Evolutionary conservation across 83 land plant genomes (phyloP), one percentile per base, ranked within the genome.

Genomic region (Picea abies): DNA sequence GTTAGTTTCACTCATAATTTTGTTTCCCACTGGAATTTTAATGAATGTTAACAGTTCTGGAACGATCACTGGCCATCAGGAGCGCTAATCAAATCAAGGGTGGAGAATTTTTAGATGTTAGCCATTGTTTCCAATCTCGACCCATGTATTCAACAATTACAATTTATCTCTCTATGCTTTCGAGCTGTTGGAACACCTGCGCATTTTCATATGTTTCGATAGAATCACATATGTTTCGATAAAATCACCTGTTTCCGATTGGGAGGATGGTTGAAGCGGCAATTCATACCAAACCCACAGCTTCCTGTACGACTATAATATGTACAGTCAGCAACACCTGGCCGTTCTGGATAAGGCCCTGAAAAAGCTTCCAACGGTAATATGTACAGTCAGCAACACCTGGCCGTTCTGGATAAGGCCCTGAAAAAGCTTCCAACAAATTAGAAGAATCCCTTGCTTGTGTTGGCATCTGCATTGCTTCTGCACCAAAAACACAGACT

Each of bases 261-360:
- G 25, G 79, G 79, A 23, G 79, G 84, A 58, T 83, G 84, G 23
- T 83, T 76, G 61, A 77, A 83, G 25, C 37, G 75, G 37, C 84
- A 83, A 60, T 61, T 83, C 83, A 83, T 79, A 9, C 84, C 84
- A 41, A 83, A 83, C 16, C 17, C 84, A 44, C 84, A 83, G 63
- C 79, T 58, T 8, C 84, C 84, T 3, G 84, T 83, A 5, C 84
- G 84, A 8, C 25, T 61, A 63, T 83, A 83, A 72, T 35, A 83
- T n/a, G 77, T 3, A 32, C 84, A 83, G n/a, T 79, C 84, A 9
- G 58, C 44, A 23, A 52, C 84, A 29, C 84, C 84, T 25, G 84
- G 84, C 29, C 84, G n/a, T 35, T 83, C 84, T n/a, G 84, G 84
- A 37, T 83, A 83, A 83, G 84, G 82, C 23, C 84, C 84, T 49